Conservation (phyloP, 345 rosid species). For the Dipteronia dyeriana region DNA sequence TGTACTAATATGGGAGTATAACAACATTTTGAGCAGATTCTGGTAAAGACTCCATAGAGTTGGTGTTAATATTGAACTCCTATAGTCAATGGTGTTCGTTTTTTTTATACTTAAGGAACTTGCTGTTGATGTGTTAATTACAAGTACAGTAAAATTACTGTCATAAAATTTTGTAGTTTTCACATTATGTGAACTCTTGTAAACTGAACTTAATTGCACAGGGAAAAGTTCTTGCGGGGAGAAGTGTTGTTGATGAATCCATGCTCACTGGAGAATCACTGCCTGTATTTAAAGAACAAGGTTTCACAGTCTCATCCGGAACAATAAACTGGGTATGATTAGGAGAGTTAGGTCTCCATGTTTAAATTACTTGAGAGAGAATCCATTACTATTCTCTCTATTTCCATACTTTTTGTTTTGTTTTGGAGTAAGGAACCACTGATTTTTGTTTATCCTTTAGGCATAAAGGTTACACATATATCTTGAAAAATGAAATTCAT, state of each 20-base stretch:
- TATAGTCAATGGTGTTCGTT: neutral
- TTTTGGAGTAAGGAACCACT: conserved; percentile 12
- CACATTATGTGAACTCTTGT: neutral
- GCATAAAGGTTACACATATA: neutral
- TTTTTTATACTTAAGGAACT: neutral
- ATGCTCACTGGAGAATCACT: conserved; percentile 98
- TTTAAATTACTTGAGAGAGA: neutral
- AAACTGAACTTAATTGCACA: conserved; percentile 31
- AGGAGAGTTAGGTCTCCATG: neutral
- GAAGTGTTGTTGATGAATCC: conserved; percentile 97
- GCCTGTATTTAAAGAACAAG: conserved; percentile 84
- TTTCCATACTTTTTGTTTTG: neutral
- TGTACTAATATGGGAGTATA: neutral
- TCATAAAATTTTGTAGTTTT: neutral
- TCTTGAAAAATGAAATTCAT: neutral
- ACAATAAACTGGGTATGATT: conserved; percentile 83
- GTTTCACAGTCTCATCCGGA: conserved; percentile 83
- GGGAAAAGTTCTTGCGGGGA: conserved; percentile 90
- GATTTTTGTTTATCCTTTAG: conserved; percentile 3
- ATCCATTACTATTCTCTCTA: conserved; percentile 1
- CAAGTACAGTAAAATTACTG: neutral
- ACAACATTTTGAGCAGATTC: neutral
- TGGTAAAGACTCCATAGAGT: neutral
- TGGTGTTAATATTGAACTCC: conserved; percentile 1
- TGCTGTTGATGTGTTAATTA: conserved; percentile 5